Percentiles rank a stretch among this genome's conserved stretches.
These are phyloP conservation scores for Fusarium agapanthi DNA, from an alignment of 2,329 filamentous ascomycete genomes.

Conservation along the genomic window DNA sequence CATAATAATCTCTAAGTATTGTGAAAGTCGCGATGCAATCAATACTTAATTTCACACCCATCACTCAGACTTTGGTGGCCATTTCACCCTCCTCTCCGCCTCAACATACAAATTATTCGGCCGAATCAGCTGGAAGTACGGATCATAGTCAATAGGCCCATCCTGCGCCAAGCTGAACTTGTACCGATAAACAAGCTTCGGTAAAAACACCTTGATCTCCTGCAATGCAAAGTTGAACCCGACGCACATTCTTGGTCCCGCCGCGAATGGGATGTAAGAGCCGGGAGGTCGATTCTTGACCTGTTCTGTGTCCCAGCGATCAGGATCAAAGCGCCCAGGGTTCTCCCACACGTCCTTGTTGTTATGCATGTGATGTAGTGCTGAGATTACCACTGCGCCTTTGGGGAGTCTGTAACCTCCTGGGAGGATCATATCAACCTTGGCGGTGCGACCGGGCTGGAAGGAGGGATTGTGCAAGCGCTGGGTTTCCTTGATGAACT, in stretches of 20 bases:
- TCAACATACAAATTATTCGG: slow-evolving; percentile 63
- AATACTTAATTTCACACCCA: accelerated
- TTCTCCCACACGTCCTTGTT: slow-evolving; percentile 67
- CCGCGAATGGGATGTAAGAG: slow-evolving; percentile 66
- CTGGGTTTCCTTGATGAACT: slow-evolving; percentile 68
- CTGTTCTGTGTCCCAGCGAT: slow-evolving; percentile 64
- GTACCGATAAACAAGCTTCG: slow-evolving; percentile 67
- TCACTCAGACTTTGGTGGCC: not conserved
- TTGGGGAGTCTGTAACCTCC: slow-evolving; percentile 65
- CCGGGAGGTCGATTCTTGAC: slow-evolving; percentile 61
- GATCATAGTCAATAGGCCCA: slow-evolving; percentile 64
- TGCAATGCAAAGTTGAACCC: slow-evolving; percentile 71
- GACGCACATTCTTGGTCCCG: slow-evolving; percentile 66
- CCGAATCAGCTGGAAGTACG: slow-evolving; percentile 66
- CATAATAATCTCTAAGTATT: not conserved
- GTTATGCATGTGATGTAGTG: slow-evolving; percentile 59
- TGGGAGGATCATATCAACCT: slow-evolving; percentile 63
- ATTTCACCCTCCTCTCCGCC: slow-evolving; percentile 49
- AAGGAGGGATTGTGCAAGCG: slow-evolving; percentile 68
- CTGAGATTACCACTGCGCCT: slow-evolving; percentile 61
- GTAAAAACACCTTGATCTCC: slow-evolving; percentile 67
- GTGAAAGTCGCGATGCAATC: accelerated
- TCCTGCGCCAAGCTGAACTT: slow-evolving; percentile 59
- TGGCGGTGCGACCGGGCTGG: slow-evolving; percentile 67
- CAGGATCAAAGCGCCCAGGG: slow-evolving; percentile 64